phyloP scores from a whole-genome alignment of 495 filamentous ascomycete genomes.

The Xylaria venustula region DNA sequence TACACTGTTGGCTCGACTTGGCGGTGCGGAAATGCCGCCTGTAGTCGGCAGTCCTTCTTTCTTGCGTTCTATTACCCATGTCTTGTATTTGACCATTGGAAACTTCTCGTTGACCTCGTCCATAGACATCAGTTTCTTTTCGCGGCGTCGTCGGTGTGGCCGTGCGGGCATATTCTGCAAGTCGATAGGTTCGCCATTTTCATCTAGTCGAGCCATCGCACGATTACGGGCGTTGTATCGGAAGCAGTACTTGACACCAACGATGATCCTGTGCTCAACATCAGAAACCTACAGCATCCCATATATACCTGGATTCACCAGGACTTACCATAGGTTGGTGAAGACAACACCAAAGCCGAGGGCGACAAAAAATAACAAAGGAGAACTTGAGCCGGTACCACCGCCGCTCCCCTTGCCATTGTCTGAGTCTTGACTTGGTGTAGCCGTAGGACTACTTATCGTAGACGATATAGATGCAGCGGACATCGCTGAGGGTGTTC shows the following conservation, averaged over 20 bases:
- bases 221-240: constrained; percentile 95
- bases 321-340: constrained; percentile 92
- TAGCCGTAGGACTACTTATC: constrained; percentile 1
- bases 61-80: constrained; percentile 82
- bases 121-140: constrained; percentile 98
- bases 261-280: constrained; percentile 79
- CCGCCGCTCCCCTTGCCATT: constrained; percentile 17
- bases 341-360: constrained; percentile 98
- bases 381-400: constrained; percentile 64
- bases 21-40: constrained; percentile 79
- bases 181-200: constrained; percentile 87
- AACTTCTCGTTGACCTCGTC: constrained; percentile 98
- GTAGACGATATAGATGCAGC: constrained; percentile 11
- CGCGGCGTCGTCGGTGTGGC: constrained; percentile 75
- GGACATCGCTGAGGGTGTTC: neutral
- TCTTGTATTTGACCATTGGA: constrained; percentile 92
- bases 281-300: constrained; percentile 24
- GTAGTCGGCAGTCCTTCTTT: constrained; percentile 77
- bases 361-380: constrained; percentile 94
- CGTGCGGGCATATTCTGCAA: constrained; percentile 71
- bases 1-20: constrained; percentile 66
- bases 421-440: neutral
- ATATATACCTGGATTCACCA: neutral
- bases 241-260: constrained; percentile 99
- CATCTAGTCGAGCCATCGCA: constrained; percentile 64